These are phyloP conservation scores for Pseudisothecium myosuroides DNA, from an alignment of 225 moss, liverwort and hornwort genomes.

Conservation along the genomic window DNA sequence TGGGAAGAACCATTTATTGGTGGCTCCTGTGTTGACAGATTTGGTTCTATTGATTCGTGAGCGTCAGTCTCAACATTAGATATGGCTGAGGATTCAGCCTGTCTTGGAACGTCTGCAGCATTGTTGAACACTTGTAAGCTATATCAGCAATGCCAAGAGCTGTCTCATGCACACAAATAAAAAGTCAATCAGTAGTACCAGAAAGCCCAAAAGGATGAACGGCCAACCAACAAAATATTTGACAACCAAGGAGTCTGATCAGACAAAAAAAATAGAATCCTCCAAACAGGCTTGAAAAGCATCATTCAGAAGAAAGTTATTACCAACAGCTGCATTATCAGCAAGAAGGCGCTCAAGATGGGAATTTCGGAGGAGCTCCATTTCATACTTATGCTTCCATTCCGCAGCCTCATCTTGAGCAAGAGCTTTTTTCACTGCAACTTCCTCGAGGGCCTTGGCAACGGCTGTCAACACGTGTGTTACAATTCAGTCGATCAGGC, in stretches of 20 bases:
- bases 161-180: not conserved
- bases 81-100: slow-evolving; percentile 1
- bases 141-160: not conserved
- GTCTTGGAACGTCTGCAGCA: slow-evolving; percentile 19
- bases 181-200: not conserved
- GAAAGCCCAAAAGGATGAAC: not conserved
- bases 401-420: slow-evolving; percentile 67
- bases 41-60: slow-evolving; percentile 21
- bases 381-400: slow-evolving; percentile 86
- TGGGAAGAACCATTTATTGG: slow-evolving; percentile 32
- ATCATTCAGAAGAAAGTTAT: not conserved
- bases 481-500: not conserved
- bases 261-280: not conserved
- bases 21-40: slow-evolving; percentile 8
- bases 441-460: slow-evolving; percentile 68
- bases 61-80: slow-evolving; percentile 8
- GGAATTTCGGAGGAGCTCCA: slow-evolving; percentile 50
- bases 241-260: not conserved
- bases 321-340: slow-evolving; percentile 32
- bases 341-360: slow-evolving; percentile 36
- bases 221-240: not conserved
- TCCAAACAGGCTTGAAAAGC: not conserved
- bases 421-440: slow-evolving; percentile 61
- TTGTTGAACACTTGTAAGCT: not conserved
- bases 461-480: slow-evolving; percentile 39